These are phyloP conservation scores for Fistulina hepatica DNA, from an alignment of 1,284 basidiomycete species.

Conservation along the genomic window DNA sequence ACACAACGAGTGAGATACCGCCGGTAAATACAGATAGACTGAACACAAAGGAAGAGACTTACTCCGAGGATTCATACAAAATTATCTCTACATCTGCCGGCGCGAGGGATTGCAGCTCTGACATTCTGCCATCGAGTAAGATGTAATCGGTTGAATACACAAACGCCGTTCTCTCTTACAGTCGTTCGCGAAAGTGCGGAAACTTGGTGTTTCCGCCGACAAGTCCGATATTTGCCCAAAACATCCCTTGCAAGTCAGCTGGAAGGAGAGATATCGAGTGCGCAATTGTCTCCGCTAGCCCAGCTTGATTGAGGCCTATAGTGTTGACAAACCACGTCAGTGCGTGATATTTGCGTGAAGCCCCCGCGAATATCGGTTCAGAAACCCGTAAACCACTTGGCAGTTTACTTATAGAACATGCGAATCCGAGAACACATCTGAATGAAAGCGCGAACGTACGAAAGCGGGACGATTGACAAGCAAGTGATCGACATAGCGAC, in stretches of 20 bases:
- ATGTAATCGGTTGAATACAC: conserved; percentile 9
- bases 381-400: too few species aligned
- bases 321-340: too few species aligned
- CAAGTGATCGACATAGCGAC: too few species aligned
- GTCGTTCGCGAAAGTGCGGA: conserved; percentile 59
- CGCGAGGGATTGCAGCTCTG: conserved; percentile 69
- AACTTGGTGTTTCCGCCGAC: conserved; percentile 78
- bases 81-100: conserved; percentile 66
- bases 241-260: conserved; percentile 75
- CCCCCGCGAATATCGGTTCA: too few species aligned
- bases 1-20: conserved; percentile 1
- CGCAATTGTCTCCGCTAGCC: conserved; percentile 68
- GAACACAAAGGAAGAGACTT: conserved; percentile 22
- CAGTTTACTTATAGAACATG: too few species aligned
- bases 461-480: too few species aligned
- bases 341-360: too few species aligned
- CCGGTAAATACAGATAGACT: neutral
- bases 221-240: conserved; percentile 88
- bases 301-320: conserved; percentile 71
- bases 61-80: conserved; percentile 68
- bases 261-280: conserved; percentile 65
- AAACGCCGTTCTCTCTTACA: conserved; percentile 38
- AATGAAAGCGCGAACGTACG: too few species aligned
- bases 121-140: conserved; percentile 30
- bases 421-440: too few species aligned